A percentile compares a stretch with the other conserved stretches of the same genome.
Evolutionary conservation across 1,284 basidiomycete genomes (phyloP).

Genomic region (Papiliotrema fonsecae): DNA sequence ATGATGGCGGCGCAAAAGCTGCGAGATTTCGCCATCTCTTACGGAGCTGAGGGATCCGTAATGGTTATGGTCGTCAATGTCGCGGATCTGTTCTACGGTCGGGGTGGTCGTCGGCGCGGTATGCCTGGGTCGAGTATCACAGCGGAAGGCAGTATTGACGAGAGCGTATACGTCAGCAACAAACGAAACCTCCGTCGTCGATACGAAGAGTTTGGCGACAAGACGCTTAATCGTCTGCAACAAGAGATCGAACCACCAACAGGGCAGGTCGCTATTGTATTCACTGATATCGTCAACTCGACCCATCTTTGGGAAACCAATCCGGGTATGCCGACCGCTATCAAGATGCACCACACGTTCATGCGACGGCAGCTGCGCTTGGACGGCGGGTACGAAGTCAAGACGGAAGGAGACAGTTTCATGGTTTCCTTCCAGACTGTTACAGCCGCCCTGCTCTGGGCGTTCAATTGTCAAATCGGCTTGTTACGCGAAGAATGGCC

Average conservation of each 20-base stretch:
- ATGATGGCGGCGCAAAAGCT: conserved; percentile 98
- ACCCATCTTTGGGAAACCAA: conserved; percentile 97
- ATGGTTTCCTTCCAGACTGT: conserved; percentile 96
- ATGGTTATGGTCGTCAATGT: conserved; percentile 98
- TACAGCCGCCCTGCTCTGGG: conserved; percentile 85
- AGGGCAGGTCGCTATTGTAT: conserved; percentile 89
- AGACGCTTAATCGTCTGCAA: conserved; percentile 59
- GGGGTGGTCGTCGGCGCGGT: conserved; percentile 48
- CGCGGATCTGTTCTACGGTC: conserved; percentile 65
- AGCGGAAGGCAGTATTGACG: conserved; percentile 18
- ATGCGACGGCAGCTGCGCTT: conserved; percentile 80
- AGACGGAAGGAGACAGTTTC: conserved; percentile 99
- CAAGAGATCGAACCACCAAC: conserved; percentile 80
- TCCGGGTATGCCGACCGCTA: conserved; percentile 91
- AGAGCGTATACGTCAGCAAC: conserved; percentile 17
- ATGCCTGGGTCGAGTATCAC: conserved; percentile 46
- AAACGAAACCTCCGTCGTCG: conserved; percentile 35
- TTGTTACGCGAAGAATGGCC: conserved; percentile 90
- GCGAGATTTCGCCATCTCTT: conserved; percentile 93
- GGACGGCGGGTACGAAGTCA: conserved; percentile 97
- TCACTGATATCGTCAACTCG: conserved; percentile 97
- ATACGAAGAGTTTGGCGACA: conserved; percentile 47
- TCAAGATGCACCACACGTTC: conserved; percentile 84
- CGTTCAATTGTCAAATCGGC: conserved; percentile 79
- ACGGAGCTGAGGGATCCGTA: conserved; percentile 87